Evolutionary conservation across 148 eudicot genomes (phyloP), one percentile per base, ranked within the genome.

Genomic region (Camellia granthamiana): DNA sequence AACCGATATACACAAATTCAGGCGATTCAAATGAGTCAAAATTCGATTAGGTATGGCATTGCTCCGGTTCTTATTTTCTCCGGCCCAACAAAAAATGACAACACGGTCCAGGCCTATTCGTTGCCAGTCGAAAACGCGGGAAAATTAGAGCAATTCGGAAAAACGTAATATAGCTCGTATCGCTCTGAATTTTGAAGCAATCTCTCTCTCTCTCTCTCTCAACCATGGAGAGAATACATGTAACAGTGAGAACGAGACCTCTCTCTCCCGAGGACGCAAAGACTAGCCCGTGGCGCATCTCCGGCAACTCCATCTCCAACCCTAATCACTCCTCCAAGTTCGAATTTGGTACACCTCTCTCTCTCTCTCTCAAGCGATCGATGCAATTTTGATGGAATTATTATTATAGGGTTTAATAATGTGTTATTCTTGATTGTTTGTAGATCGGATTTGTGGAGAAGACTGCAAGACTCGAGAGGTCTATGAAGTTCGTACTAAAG

Each of bases 161-260:
- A 41, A 23, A 7, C 38, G 3, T 30, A 67, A 12, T 16, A 15
- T 43, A 15, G 5, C 13, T 11, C 58, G 13, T 8, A 55, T 60
- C 64, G 44, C 43, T 49, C 7, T 19, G 41, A 19, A n/a, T 72
- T 51, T 52, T 47, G 10, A 72, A 51, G 16, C 14, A 7, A 11
- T 19, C 76, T 41, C 76, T 46, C 11, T 21, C 55, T 4, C 19
- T 12, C 67, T n/a, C 41, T 56, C 21, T 67, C 55, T 55, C 18
- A 10, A n/a, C 19, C 51, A 96, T 96, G 99, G 98, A 96, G 84
- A 87, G 98, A 68, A 96, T 96, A 5, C 88, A 96, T 76, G 98
- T 96, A 0, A 84, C 98, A 0, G 99, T 96, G 72, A 85, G 99
- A 79, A 89, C 97, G 8, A 81, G 98, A 56, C 99, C 99, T 3